Evolutionary conservation across 257 asterid genomes (phyloP), one percentile per base, ranked within the genome.

Genomic region (Echium plantagineum): DNA sequence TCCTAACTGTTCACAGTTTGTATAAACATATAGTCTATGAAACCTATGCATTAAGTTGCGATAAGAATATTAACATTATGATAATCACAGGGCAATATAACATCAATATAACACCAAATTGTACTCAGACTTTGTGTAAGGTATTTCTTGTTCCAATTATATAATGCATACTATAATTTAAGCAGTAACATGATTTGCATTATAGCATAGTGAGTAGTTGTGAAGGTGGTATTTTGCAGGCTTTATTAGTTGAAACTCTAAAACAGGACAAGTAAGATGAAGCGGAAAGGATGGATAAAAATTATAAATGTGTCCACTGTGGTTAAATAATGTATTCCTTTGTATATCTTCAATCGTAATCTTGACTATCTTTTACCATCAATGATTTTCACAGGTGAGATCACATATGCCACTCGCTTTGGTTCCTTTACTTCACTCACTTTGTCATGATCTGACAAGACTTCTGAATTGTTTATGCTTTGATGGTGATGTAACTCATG

Each of bases 321-420:
- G 16, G 13, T 12, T 10, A 42, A 35, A 42, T 42, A 42, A 13
- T 42, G 13, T 10, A 12, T 42, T 42, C 49, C 49, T 42, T 12
- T 3, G 1, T 56, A 21, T 55, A 1, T 55, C 26, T 28, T 38
- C 51, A 26, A 19, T 30, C 62, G 63, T 49, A 56, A 21, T 16
- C n/a, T 21, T 56, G 38, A 56, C 5, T 56, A 15, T 21, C 38
- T 31, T 22, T 4, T 62, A 21, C 52, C 28, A 3, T 58, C 21
- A 62, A 30, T 5, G 9, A 24, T 5, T 65, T 64, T 67, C 57
- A 58, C 48, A 76, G 81, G 78, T 76, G 71, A 64, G 78, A 53
- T 76, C 81, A 57, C 81, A 76, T 63, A 66, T 76, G 81, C 78
- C 81, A 7, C 67, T 74, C 61, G 74, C 78, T 68, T 66, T 76